These are phyloP conservation scores for Pseudogymnoascus sp. DNA, from an alignment of 2,329 filamentous ascomycete genomes.

Conservation along the genomic window DNA sequence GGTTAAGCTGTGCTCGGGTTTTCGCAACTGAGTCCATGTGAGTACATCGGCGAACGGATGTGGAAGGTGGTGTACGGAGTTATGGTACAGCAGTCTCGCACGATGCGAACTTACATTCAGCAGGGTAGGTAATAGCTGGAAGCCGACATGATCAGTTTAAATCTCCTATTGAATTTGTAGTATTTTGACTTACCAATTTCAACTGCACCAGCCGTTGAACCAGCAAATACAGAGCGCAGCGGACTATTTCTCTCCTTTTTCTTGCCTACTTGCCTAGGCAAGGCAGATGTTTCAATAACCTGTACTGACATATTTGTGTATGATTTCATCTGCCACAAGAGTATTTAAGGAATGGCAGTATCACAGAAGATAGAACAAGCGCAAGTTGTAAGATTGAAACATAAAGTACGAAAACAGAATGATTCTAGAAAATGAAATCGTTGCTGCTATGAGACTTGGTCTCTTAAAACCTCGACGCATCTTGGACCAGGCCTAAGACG, in stretches of 20 bases:
- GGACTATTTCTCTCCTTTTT: constrained; percentile 56
- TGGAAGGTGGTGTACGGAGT: background rate
- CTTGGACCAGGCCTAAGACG: background rate
- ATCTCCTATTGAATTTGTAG: background rate
- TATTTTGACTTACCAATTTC: constrained; percentile 66
- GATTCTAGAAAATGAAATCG: background rate
- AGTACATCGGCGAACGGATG: background rate
- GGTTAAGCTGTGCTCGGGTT: constrained; percentile 87
- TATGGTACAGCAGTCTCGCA: background rate
- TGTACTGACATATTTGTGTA: background rate
- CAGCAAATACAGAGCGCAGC: constrained; percentile 82
- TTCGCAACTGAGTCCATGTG: constrained; percentile 57
- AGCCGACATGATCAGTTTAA: background rate
- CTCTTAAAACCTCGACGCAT: background rate
- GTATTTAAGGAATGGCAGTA: background rate
- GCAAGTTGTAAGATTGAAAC: background rate
- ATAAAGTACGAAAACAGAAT: background rate
- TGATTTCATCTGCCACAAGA: background rate
- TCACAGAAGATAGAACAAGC: background rate
- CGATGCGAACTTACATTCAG: constrained; percentile 59
- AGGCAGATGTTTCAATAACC: background rate
- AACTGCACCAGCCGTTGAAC: constrained; percentile 82
- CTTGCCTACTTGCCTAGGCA: constrained; percentile 19
- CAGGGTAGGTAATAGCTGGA: constrained; percentile 80
- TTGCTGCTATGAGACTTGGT: background rate